phyloP scores from a whole-genome alignment of 1,284 basidiomycete species.

The Boletus mariae region DNA sequence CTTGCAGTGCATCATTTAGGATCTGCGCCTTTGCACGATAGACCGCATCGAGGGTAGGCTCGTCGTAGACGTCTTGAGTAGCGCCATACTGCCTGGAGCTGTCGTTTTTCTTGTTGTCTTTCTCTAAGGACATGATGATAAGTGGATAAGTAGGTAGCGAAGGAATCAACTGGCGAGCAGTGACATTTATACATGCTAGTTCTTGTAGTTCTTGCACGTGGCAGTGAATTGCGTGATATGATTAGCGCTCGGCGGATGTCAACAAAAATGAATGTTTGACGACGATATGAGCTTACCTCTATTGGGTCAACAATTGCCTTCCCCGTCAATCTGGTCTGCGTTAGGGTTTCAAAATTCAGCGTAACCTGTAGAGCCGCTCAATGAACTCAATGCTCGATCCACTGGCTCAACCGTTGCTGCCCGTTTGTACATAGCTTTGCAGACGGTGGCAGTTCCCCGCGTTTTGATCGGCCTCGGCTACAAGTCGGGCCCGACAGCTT shows the following conservation, averaged over 20 bases:
- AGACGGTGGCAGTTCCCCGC: too few species aligned
- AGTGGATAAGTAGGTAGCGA: not conserved
- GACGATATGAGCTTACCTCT: not conserved
- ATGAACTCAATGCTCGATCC: too few species aligned
- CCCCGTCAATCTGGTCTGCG: too few species aligned
- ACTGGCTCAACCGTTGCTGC: too few species aligned
- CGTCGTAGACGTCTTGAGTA: constrained; percentile 44
- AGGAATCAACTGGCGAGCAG: not conserved
- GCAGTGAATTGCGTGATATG: not conserved
- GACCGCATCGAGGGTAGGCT: constrained; percentile 52
- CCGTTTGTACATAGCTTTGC: too few species aligned
- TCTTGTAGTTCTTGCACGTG: too few species aligned
- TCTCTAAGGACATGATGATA: constrained; percentile 17
- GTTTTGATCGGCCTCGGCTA: too few species aligned
- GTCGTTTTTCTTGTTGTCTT: constrained; percentile 9
- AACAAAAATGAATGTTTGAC: not conserved
- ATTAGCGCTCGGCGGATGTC: not conserved
- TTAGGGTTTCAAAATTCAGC: too few species aligned
- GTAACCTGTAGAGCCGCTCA: too few species aligned
- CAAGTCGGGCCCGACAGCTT: too few species aligned
- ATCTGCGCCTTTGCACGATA: constrained; percentile 62
- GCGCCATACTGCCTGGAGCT: constrained; percentile 6
- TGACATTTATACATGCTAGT: not conserved
- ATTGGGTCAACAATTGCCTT: too few species aligned
- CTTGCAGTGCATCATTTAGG: constrained; percentile 63